Conservation (phyloP, 2,329 filamentous ascomycete genomes). For the Salinomyces thailandicus region DNA sequence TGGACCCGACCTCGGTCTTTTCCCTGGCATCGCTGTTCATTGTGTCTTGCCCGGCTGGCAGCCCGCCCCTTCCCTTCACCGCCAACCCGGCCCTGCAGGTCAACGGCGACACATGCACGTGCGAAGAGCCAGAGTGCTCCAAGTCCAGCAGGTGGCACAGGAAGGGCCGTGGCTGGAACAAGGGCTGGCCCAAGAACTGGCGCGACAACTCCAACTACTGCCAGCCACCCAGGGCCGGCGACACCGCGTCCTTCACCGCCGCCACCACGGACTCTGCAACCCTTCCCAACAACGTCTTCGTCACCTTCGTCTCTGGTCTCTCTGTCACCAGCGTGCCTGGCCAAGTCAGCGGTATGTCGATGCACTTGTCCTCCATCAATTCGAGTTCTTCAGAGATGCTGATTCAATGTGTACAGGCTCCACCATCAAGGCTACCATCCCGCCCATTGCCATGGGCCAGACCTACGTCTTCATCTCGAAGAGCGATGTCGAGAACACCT, state of each 20-base stretch:
- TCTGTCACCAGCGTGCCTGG: slow-evolving; percentile 10
- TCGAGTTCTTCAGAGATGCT: background rate
- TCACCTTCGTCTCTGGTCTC: slow-evolving; percentile 13
- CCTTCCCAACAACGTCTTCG: slow-evolving; percentile 6
- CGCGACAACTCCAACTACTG: background rate
- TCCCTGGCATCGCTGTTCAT: slow-evolving; percentile 57
- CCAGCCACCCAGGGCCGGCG: slow-evolving; percentile 4
- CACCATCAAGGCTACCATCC: slow-evolving; percentile 10
- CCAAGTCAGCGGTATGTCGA: slow-evolving; percentile 6
- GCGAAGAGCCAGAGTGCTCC: slow-evolving; percentile 6
- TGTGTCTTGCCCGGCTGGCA: slow-evolving; percentile 43
- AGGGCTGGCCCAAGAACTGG: too few relatives aligned
- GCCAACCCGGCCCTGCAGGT: slow-evolving; percentile 22
- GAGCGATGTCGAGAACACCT: slow-evolving; percentile 9
- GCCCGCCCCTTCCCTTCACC: slow-evolving; percentile 48
- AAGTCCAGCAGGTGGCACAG: slow-evolving; percentile 1
- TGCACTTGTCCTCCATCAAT: background rate
- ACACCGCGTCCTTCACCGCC: slow-evolving; percentile 6
- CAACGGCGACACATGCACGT: slow-evolving; percentile 3
- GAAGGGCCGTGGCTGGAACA: slow-evolving; percentile 1
- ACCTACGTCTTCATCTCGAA: slow-evolving; percentile 14
- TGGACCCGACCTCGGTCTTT: slow-evolving; percentile 50
- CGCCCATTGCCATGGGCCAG: slow-evolving; percentile 9
- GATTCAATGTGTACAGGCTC: background rate
- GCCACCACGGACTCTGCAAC: background rate